These are phyloP conservation scores for Colletotrichum australisinense DNA, from an alignment of 2,329 filamentous ascomycete species.

Conservation along the genomic window DNA sequence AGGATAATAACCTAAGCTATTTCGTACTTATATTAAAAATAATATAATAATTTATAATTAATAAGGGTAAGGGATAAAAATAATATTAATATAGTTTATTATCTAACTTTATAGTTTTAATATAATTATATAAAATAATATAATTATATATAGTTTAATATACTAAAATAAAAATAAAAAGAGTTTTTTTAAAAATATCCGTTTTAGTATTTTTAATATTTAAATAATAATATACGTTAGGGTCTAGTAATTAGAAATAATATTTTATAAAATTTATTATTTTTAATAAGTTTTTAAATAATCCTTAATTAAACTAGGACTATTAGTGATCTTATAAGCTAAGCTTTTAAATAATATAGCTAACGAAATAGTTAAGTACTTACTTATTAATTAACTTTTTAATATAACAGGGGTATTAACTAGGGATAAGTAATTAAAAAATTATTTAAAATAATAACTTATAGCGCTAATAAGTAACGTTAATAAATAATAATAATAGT, in stretches of 20 bases:
- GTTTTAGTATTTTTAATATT: neutral
- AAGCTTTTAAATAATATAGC: no score
- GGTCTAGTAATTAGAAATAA: neutral
- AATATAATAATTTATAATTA: neutral
- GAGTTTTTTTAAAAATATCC: neutral
- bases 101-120: neutral
- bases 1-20: neutral
- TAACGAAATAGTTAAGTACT: no score
- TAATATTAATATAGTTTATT: neutral
- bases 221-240: neutral
- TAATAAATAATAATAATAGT: no score
- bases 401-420: no score
- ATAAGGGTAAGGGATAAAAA: neutral
- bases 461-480: no score
- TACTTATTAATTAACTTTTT: no score
- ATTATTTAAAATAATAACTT: no score
- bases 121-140: neutral
- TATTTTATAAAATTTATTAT: no score
- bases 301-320: no score
- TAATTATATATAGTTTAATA: neutral
- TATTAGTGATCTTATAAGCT: no score
- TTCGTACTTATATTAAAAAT: neutral
- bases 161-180: neutral
- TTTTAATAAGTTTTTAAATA: no score
- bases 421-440: no score